Conservation (phyloP, 805 yeast genomes). For the Yamadazyma takamatsuzukensis region DNA sequence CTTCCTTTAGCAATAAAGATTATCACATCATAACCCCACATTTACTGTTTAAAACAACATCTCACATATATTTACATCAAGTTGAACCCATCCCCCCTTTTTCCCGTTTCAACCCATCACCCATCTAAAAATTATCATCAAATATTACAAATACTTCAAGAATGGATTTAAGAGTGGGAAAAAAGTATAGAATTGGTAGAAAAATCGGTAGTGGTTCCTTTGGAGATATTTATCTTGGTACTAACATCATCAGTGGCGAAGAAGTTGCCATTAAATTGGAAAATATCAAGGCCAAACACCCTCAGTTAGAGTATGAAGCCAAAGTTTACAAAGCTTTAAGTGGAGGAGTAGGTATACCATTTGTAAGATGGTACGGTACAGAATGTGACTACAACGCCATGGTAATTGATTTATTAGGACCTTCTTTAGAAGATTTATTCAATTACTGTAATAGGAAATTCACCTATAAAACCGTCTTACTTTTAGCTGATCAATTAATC, state of each 20-base stretch:
- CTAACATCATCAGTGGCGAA: slow-evolving; percentile 92
- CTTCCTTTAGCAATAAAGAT: too few relatives aligned
- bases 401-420: slow-evolving; percentile 95
- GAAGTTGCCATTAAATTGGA: slow-evolving; percentile 97
- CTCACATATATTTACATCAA: too few relatives aligned
- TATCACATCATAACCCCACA: too few relatives aligned
- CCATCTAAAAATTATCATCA: too few relatives aligned
- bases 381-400: slow-evolving; percentile 95
- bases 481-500: slow-evolving; percentile 90
- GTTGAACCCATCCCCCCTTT: too few relatives aligned
- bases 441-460: slow-evolving; percentile 94
- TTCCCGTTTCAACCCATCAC: too few relatives aligned
- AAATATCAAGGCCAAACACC: slow-evolving; percentile 86
- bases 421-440: slow-evolving; percentile 90
- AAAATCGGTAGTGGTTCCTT: slow-evolving; percentile 97
- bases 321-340: slow-evolving; percentile 90
- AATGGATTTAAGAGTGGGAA: slow-evolving; percentile 54
- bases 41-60: too few relatives aligned
- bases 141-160: not conserved
- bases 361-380: slow-evolving; percentile 91
- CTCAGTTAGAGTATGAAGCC: slow-evolving; percentile 95
- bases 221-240: slow-evolving; percentile 93
- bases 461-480: slow-evolving; percentile 86
- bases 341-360: slow-evolving; percentile 97
- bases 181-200: slow-evolving; percentile 89